Base-by-base conservation (phyloP, 805 yeast genomes). In the Metschnikowia baotianmanensis region DNA sequence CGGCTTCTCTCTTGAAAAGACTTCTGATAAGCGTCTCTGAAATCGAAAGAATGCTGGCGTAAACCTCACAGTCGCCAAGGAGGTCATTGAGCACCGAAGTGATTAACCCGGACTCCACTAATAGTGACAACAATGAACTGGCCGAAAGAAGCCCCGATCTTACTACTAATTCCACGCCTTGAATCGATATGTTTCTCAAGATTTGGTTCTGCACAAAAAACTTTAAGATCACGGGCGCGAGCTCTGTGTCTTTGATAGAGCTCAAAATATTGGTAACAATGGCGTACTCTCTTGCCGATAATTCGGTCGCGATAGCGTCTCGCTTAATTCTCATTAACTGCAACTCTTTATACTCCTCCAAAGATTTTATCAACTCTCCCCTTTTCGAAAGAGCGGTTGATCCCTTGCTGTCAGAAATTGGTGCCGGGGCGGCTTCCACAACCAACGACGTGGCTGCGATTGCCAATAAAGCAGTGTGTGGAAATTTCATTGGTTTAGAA, bases 211-310 rank as follows among this genome's bases (percentile, higher is more conserved):
- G 55, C 21, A 62, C 65, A 29, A 68, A 58, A 39, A 54, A 63
- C 36, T 63, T 56, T 31, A 69, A 44, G 30, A 68, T 57, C 16
- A 46, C 46, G 25, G 71, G 71, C 17, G 71, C 65, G 36, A 66
- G 54, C 17, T 61, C 49, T 16, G 73, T 57, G 41, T 64, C 58
- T 39, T 67, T 61, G 20, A 69, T 52, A 20, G 67, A 63, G 6
- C 61, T 47, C 47, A 69, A 67, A 5, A 68, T 66, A 32, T 62
- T 55, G 35, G 74, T 69, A 23, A 69, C 72, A 42, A 69, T 61
- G 29, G 57, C 51, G 45, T 65, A 65, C 37, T 69, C 72, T 56
- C 73, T 57, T 37, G 62, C 62, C 32, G 53, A 38, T 24, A 68
- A 50, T 26, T 56, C 63, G 12, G 46, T 43, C 15, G 48, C 53